These are phyloP conservation scores for Suillus paluster DNA, from an alignment of 768 basidiomycete species.

Conservation along the genomic window DNA sequence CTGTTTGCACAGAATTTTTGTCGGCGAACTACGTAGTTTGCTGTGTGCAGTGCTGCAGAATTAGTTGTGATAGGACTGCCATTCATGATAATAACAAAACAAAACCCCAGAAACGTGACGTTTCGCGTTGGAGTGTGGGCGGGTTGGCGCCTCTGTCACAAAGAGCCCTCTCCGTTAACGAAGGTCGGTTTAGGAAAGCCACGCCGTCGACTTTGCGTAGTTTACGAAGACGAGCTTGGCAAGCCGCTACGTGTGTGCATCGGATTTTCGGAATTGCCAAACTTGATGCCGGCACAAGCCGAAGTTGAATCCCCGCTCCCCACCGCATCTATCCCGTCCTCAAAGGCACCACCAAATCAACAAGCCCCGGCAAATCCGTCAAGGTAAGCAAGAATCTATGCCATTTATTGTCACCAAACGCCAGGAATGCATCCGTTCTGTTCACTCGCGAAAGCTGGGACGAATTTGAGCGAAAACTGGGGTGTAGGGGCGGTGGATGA, in stretches of 20 bases:
- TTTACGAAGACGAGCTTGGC: not conserved
- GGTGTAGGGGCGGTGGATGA: slow-evolving; percentile 48
- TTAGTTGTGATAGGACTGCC: no score
- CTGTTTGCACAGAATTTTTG: not conserved
- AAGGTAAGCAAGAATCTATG: slow-evolving; percentile 59
- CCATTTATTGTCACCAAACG: slow-evolving; percentile 17
- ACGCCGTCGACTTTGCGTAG: not conserved
- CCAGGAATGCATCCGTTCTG: slow-evolving; percentile 14
- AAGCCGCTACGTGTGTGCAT: no score
- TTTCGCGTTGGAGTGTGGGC: no score
- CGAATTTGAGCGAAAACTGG: slow-evolving; percentile 15
- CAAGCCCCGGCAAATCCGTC: slow-evolving; percentile 48
- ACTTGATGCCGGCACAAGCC: slow-evolving; percentile 27
- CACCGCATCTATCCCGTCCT: slow-evolving; percentile 15
- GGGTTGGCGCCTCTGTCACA: no score
- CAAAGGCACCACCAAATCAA: slow-evolving; percentile 23
- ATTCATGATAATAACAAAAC: no score
- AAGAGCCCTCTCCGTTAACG: no score
- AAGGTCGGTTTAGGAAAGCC: no score
- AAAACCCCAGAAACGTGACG: no score
- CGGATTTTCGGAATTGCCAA: slow-evolving; percentile 14
- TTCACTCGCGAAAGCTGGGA: not conserved
- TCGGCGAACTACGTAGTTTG: no score
- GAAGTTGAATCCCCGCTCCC: slow-evolving; percentile 30
- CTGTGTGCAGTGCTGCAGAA: no score